These are phyloP conservation scores for Tolypocladium capitatum DNA, from an alignment of 2,329 filamentous ascomycete genomes.

Conservation along the genomic window DNA sequence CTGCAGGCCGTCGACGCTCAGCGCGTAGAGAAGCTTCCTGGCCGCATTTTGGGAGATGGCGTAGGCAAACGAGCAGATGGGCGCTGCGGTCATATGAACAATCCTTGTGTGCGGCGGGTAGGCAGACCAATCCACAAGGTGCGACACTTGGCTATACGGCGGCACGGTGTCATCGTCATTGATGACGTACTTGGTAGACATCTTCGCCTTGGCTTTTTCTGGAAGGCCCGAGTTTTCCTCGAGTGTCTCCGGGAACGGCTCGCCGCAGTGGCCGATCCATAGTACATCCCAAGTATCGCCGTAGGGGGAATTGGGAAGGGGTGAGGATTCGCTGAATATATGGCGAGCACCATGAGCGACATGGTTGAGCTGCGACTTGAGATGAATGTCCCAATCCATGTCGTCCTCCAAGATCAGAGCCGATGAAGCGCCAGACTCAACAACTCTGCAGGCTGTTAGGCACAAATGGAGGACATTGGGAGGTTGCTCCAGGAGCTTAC, in stretches of 20 bases:
- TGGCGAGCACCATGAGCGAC: conserved; percentile 3
- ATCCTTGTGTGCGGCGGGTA: conserved; percentile 27
- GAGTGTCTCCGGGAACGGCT: conserved; percentile 15
- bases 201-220: conserved; percentile 1
- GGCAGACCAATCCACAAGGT: conserved; percentile 14
- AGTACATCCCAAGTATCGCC: conserved; percentile 37
- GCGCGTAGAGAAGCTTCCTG: conserved; percentile 26
- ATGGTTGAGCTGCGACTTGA: conserved; percentile 12
- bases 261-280: conserved; percentile 34
- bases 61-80: conserved; percentile 29
- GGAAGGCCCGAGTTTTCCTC: conserved; percentile 9
- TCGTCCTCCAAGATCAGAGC: conserved; percentile 31
- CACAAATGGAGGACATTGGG: neutral
- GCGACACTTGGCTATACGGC: conserved; percentile 9
- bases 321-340: neutral
- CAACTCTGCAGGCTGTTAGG: conserved; percentile 10
- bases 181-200: conserved; percentile 7
- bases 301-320: conserved; percentile 22
- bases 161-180: conserved; percentile 22
- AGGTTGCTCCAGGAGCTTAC: conserved; percentile 6
- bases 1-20: conserved; percentile 26
- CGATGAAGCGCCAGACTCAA: conserved; percentile 18
- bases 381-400: conserved; percentile 28
- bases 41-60: conserved; percentile 30
- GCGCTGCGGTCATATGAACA: conserved; percentile 27